These are phyloP conservation scores for Paecilomyces variotii DNA, from an alignment of 2,329 filamentous ascomycete genomes.

Conservation along the genomic window DNA sequence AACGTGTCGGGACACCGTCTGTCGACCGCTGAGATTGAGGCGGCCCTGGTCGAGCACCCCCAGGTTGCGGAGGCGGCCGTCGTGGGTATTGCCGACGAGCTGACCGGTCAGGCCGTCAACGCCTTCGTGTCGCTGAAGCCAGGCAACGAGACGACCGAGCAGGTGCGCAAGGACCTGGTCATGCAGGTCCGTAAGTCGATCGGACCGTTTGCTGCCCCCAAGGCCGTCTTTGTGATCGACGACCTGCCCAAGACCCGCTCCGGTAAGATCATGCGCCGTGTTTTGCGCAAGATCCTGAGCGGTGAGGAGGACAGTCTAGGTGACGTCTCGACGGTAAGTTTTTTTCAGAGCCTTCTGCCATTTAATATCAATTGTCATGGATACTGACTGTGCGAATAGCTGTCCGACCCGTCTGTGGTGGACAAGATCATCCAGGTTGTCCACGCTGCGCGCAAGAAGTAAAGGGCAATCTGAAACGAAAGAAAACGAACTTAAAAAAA, in stretches of 20 bases:
- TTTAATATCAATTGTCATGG: slow-evolving; percentile 4
- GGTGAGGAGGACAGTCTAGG: slow-evolving; percentile 96
- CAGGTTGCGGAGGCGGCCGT: slow-evolving; percentile 86
- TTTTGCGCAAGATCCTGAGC: slow-evolving; percentile 92
- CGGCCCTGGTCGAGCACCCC: slow-evolving; percentile 82
- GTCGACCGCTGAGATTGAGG: slow-evolving; percentile 96
- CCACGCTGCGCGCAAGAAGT: slow-evolving; percentile 44
- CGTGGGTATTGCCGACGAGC: slow-evolving; percentile 84
- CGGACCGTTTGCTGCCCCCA: slow-evolving; percentile 92
- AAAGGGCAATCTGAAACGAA: slow-evolving; percentile 4
- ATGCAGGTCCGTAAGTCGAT: slow-evolving; percentile 96
- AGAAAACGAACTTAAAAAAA: background rate
- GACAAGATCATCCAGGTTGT: slow-evolving; percentile 81
- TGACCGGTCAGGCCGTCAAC: slow-evolving; percentile 95
- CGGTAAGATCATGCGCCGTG: slow-evolving; percentile 98
- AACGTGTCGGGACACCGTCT: slow-evolving; percentile 95
- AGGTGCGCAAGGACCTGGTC: slow-evolving; percentile 85
- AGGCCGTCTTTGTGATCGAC: slow-evolving; percentile 81
- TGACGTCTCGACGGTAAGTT: slow-evolving; percentile 78
- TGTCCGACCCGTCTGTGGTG: slow-evolving; percentile 84
- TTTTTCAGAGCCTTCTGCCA: slow-evolving; percentile 3
- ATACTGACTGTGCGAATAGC: slow-evolving; percentile 37
- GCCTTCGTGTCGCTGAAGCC: slow-evolving; percentile 94
- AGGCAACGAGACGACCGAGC: slow-evolving; percentile 64
- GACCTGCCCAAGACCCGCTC: slow-evolving; percentile 96